A percentile compares a stretch with the other conserved stretches of the same genome.
phyloP scores from a whole-genome alignment of 306 rosid genomes.

The Vicia faba region DNA sequence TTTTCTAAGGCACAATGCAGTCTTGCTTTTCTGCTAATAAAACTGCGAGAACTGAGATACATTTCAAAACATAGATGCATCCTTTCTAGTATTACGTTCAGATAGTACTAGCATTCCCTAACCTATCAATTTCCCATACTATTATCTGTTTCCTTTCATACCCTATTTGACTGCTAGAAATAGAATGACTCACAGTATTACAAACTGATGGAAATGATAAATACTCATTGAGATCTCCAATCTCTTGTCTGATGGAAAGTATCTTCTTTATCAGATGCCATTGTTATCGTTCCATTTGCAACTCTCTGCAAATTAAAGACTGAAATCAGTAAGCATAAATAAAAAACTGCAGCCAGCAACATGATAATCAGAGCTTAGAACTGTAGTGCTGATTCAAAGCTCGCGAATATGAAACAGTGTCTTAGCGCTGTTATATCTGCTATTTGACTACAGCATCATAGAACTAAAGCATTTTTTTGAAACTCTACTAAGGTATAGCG shows the following conservation, averaged over 20 bases:
- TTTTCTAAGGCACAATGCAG: not conserved
- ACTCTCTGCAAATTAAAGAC: conserved; percentile 44
- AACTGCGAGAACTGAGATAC: not conserved
- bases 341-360: conserved; percentile 10
- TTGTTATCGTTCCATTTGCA: conserved; percentile 48
- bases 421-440: too few species aligned
- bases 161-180: not conserved
- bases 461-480: too few species aligned
- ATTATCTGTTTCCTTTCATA: conserved; percentile 13
- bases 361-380: conserved; percentile 11
- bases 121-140: conserved; percentile 17
- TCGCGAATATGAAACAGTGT: too few species aligned
- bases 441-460: too few species aligned
- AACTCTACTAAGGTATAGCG: not conserved
- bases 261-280: conserved; percentile 36
- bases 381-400: conserved; percentile 15
- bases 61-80: not conserved
- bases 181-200: conserved; percentile 18
- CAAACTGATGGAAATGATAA: conserved; percentile 21
- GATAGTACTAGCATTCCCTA: not conserved
- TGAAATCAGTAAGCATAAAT: conserved; percentile 21
- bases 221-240: conserved; percentile 47
- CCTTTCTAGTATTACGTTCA: conserved; percentile 16
- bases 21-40: not conserved
- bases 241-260: conserved; percentile 36